phyloP scores from a whole-genome alignment of 225 moss, liverwort and hornwort species.

The Lunularia cruciata region DNA sequence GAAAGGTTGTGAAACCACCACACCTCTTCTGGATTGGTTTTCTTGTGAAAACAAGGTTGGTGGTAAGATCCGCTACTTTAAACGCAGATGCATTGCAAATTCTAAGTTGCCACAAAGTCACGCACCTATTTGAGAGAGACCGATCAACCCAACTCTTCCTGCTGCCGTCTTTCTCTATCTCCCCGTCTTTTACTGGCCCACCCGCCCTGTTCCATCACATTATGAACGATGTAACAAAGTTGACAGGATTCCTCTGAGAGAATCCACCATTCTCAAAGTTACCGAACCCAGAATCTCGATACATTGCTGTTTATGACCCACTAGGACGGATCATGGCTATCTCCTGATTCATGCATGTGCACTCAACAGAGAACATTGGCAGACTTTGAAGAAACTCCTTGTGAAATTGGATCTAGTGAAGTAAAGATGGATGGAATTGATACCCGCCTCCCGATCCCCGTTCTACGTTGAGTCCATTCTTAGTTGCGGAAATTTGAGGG shows the following conservation, averaged over 20 bases:
- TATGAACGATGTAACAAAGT: background rate
- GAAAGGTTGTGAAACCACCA: too few species aligned
- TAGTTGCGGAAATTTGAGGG: background rate
- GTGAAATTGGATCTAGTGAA: background rate
- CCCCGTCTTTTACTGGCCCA: conserved; percentile 20
- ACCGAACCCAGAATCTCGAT: background rate
- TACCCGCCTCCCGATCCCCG: conserved; percentile 1
- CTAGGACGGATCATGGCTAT: background rate
- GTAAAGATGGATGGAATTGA: background rate
- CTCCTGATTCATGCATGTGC: too few species aligned
- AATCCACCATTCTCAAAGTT: too few species aligned
- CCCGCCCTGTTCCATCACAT: conserved; percentile 27
- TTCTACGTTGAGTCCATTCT: background rate
- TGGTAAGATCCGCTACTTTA: too few species aligned
- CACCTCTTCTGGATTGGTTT: too few species aligned
- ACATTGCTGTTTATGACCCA: background rate
- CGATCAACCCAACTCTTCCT: conserved; percentile 72
- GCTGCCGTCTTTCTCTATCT: conserved; percentile 32
- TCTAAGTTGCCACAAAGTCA: background rate
- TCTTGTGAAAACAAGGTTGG: too few species aligned
- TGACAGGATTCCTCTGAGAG: background rate
- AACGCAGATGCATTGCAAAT: background rate
- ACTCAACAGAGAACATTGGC: too few species aligned
- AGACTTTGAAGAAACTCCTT: background rate
- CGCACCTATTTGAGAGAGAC: conserved; percentile 83